A percentile compares a stretch with the other conserved stretches of the same genome.
Evolutionary conservation across 2,329 filamentous ascomycete species (phyloP).

Genomic region (Neospermospora avenae): DNA sequence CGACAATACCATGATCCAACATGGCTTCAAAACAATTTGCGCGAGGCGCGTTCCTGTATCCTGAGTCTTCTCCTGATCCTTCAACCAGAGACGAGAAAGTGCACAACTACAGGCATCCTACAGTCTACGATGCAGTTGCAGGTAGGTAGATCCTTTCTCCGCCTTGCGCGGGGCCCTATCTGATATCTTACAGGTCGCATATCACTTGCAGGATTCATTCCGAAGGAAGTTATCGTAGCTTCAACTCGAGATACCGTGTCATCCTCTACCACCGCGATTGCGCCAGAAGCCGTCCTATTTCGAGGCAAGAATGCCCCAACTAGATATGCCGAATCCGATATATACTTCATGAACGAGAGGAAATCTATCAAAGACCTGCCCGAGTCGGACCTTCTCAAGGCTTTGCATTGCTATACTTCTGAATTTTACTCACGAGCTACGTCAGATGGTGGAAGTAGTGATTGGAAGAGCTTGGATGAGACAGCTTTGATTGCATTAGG

Average conservation of each 20-base stretch:
- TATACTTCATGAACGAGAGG: slow-evolving; percentile 63
- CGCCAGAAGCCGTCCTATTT: slow-evolving; percentile 71
- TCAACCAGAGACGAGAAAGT: slow-evolving; percentile 12
- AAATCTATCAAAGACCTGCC: slow-evolving; percentile 57
- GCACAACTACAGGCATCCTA: slow-evolving; percentile 42
- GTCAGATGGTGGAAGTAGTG: slow-evolving; percentile 31
- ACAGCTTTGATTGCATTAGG: slow-evolving; percentile 73
- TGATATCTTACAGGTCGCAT: slow-evolving; percentile 38
- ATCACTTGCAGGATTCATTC: slow-evolving; percentile 42
- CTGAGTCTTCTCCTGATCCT: slow-evolving; percentile 10
- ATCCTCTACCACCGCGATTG: slow-evolving; percentile 40
- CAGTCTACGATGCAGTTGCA: slow-evolving; percentile 70
- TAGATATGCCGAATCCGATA: slow-evolving; percentile 67
- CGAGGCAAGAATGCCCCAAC: slow-evolving; percentile 59
- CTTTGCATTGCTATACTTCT: slow-evolving; percentile 65
- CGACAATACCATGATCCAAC: neutral
- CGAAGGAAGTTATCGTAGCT: slow-evolving; percentile 24
- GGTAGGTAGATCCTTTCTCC: slow-evolving; percentile 41
- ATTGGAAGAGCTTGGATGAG: slow-evolving; percentile 67
- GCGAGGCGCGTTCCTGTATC: slow-evolving; percentile 20
- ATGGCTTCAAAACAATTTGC: slow-evolving; percentile 31
- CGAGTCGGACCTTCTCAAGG: slow-evolving; percentile 65
- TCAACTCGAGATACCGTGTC: slow-evolving; percentile 32
- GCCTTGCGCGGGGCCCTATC: neutral
- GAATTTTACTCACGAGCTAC: slow-evolving; percentile 54